A percentile compares a stretch with the other conserved stretches of the same genome.
Evolutionary conservation across 495 filamentous ascomycete species (phyloP).

Genomic region (Tuber brumale): DNA sequence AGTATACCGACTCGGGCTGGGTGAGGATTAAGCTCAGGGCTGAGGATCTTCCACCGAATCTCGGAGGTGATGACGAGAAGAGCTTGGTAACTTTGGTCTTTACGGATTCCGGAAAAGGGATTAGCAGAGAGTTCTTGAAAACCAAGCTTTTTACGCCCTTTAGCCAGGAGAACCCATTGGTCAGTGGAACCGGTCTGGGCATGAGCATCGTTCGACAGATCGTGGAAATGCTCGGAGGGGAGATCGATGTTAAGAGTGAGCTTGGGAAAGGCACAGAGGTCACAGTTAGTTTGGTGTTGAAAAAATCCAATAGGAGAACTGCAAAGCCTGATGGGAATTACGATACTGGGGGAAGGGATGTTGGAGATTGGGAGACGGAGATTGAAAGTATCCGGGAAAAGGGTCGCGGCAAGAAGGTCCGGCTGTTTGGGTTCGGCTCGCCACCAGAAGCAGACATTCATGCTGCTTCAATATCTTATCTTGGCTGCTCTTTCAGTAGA

Average conservation of each 20-base stretch:
- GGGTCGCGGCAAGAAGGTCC: constrained; percentile 38
- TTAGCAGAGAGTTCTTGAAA: constrained; percentile 61
- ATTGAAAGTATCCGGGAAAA: constrained; percentile 30
- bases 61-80: constrained; percentile 30
- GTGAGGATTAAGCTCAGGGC: constrained; percentile 57
- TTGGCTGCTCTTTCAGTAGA: constrained; percentile 41
- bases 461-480: constrained; percentile 39
- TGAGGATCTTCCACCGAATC: constrained; percentile 40
- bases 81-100: constrained; percentile 50
- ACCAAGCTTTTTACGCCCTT: constrained; percentile 64
- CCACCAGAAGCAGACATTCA: constrained; percentile 27
- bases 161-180: constrained; percentile 60
- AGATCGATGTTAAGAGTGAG: constrained; percentile 55
- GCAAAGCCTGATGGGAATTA: background rate
- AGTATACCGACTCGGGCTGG: constrained; percentile 63
- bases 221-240: constrained; percentile 54
- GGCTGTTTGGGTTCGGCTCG: constrained; percentile 43
- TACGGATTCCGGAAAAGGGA: constrained; percentile 62
- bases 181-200: constrained; percentile 63
- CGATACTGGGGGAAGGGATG: background rate
- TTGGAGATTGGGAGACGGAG: constrained; percentile 13
- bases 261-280: constrained; percentile 55
- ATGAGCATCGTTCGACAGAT: constrained; percentile 64
- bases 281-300: constrained; percentile 45
- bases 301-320: constrained; percentile 8